Evolutionary conservation across 2,329 filamentous ascomycete species (phyloP), one percentile per base, ranked within the genome.

Genomic region (Xylariaceae sp.): DNA sequence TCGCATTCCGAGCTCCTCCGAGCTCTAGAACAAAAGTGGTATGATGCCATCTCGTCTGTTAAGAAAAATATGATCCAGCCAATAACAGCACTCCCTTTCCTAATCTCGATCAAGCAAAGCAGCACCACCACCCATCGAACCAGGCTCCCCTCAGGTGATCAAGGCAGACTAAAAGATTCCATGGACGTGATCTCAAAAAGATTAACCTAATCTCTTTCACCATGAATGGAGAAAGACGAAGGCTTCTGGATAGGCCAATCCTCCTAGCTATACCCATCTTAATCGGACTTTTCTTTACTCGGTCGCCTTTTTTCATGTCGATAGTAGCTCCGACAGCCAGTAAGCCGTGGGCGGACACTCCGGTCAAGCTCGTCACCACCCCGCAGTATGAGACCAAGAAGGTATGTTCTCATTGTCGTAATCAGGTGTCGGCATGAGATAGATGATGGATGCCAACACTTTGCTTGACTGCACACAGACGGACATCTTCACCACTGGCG

Each of bases 401-500:
- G 68, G 74, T 76, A 48, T 44, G 44, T n/a, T 37, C 14, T 19
- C 19, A 23, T 1, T 36, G n/a, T n/a, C n/a, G n/a, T n/a, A n/a
- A n/a, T n/a, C n/a, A n/a, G n/a, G n/a, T n/a, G n/a, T n/a, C n/a
- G n/a, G n/a, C n/a, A n/a, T n/a, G n/a, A n/a, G n/a, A n/a, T n/a
- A n/a, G n/a, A n/a, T n/a, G n/a, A n/a, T n/a, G n/a, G n/a, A n/a
- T n/a, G n/a, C 16, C 29, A 25, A n/a, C 10, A 20, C 17, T 37
- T 22, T 36, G 6, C 6, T 16, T 16, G 25, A 22, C 12, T n/a
- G n/a, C 22, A 12, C 19, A 6, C 49, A 78, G 73, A 74, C 73
- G 29, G 77, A 82, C 55, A 68, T 80, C 52, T 82, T 81, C 62
- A 79, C 76, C 1, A 71, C 69, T 0, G 76, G 76, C 19, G 78